These are phyloP conservation scores for Microcos paniculata DNA, from an alignment of 345 rosid genomes.

Conservation along the genomic window DNA sequence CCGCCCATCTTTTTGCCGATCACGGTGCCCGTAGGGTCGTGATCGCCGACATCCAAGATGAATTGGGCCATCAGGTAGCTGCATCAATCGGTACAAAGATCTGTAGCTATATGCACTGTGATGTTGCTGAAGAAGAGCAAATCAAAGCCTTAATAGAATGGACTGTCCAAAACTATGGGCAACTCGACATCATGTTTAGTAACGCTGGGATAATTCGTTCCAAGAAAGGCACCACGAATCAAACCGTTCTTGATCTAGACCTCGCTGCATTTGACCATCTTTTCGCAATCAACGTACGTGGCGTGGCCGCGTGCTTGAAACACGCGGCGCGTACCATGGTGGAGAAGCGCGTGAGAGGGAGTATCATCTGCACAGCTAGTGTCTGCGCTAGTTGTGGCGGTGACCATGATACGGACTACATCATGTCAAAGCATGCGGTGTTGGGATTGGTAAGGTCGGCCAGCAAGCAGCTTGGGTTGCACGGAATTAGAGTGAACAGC, in stretches of 20 bases:
- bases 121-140: conserved; percentile 1
- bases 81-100: background rate
- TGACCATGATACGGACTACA: background rate
- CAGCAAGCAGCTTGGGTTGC: conserved; percentile 5
- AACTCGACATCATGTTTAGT: conserved; percentile 10
- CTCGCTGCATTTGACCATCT: background rate
- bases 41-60: too few species aligned
- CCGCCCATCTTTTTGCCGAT: too few species aligned
- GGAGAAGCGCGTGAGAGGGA: background rate
- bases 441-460: conserved; percentile 6
- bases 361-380: background rate
- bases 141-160: background rate
- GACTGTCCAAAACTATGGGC: background rate
- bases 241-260: background rate
- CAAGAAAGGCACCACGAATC: background rate
- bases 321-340: conserved; percentile 7
- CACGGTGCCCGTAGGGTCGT: too few species aligned
- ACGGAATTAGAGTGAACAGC: conserved; percentile 16
- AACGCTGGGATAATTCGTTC: background rate
- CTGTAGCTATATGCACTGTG: conserved; percentile 1
- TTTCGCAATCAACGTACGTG: background rate
- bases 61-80: background rate
- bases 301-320: conserved; percentile 3
- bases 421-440: conserved; percentile 16
- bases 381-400: conserved; percentile 1